Conservation (phyloP, 148 eudicot species). For the Rhododendron griersonianum region DNA sequence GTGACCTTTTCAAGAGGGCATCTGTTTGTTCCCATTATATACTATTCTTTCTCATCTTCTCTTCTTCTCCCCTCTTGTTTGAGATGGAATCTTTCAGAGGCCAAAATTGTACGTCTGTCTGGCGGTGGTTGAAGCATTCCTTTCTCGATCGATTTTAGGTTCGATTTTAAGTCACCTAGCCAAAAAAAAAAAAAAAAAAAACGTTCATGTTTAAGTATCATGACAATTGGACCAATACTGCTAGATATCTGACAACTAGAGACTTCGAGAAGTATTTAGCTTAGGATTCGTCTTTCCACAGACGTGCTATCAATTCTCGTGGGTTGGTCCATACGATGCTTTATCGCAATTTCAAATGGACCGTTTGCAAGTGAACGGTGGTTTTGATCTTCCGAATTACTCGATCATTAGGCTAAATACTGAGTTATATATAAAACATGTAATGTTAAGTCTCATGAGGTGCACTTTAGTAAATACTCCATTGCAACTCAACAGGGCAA, state of each 20-base stretch:
- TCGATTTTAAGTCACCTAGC: not conserved
- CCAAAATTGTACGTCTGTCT: not conserved
- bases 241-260: not conserved
- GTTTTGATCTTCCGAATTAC: not conserved
- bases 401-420: not conserved
- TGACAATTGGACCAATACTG: not conserved
- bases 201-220: not conserved
- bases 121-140: not conserved
- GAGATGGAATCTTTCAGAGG: conserved; percentile 14
- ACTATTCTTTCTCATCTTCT: too few species aligned
- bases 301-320: not conserved
- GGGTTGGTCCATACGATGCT: not conserved
- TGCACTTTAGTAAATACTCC: not conserved
- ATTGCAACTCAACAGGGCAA: not conserved
- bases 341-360: not conserved
- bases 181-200: too few species aligned
- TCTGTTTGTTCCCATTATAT: not conserved
- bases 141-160: not conserved
- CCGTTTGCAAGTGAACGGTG: not conserved
- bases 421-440: not conserved
- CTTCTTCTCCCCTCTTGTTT: not conserved
- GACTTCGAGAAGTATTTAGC: too few species aligned
- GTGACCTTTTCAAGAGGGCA: not conserved
- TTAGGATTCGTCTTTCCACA: not conserved
- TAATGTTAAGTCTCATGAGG: not conserved